Conservation (phyloP, 257 asterid genomes). For the Solanum gracilifrons region DNA sequence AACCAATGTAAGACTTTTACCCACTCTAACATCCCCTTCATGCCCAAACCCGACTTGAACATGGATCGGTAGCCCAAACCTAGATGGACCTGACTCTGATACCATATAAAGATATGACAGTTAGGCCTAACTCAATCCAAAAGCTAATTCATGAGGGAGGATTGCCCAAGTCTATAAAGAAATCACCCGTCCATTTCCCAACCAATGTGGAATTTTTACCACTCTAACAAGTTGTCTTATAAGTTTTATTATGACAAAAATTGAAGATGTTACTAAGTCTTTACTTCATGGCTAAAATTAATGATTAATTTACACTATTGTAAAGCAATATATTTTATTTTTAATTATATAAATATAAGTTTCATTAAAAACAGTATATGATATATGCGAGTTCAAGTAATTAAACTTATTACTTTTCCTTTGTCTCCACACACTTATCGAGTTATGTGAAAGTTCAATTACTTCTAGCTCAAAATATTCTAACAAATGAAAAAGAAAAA, state of each 20-base stretch:
- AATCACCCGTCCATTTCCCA: too few relatives aligned
- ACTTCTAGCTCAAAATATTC: neutral
- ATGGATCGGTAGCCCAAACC: too few relatives aligned
- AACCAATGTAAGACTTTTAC: too few relatives aligned
- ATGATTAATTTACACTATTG: neutral
- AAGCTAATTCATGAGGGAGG: too few relatives aligned
- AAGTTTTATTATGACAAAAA: neutral
- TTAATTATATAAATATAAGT: neutral
- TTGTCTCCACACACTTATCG: neutral
- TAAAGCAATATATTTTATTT: neutral
- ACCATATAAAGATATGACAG: too few relatives aligned
- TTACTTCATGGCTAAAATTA: neutral
- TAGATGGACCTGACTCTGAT: too few relatives aligned
- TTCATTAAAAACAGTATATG: neutral
- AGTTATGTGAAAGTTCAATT: neutral
- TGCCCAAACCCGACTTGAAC: too few relatives aligned
- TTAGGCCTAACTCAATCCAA: too few relatives aligned
- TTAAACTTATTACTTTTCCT: neutral
- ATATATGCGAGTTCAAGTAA: neutral
- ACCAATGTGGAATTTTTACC: too few relatives aligned
- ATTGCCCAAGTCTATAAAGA: too few relatives aligned
- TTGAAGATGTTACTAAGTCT: neutral
- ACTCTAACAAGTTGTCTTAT: neutral
- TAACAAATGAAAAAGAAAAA: neutral
- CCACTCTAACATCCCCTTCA: too few relatives aligned